Conservation (phyloP, 2,329 filamentous ascomycete genomes). For the Penicillium sp. region DNA sequence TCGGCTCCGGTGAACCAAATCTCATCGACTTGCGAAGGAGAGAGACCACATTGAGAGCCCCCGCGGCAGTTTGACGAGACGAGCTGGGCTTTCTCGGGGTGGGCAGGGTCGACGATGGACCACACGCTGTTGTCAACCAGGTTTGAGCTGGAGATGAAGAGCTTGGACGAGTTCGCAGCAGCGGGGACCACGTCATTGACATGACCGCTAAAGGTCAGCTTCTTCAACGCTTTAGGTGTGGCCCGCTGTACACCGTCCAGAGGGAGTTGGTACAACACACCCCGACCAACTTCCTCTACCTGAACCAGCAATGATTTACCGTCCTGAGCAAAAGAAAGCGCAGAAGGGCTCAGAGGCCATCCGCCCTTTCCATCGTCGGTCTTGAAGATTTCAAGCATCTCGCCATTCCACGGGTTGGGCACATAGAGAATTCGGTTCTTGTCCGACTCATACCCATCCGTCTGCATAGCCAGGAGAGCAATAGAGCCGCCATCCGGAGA, state of each 20-base stretch:
- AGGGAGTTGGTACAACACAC: slow-evolving; percentile 38
- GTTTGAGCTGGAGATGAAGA: slow-evolving; percentile 41
- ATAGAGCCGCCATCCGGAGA: slow-evolving; percentile 41
- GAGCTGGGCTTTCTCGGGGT: slow-evolving; percentile 23
- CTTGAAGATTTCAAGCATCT: slow-evolving; percentile 36
- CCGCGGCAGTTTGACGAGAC: slow-evolving; percentile 36
- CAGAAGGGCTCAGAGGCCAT: slow-evolving; percentile 41
- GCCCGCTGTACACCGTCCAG: slow-evolving; percentile 24
- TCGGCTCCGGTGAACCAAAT: slow-evolving; percentile 44
- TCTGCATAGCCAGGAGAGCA: slow-evolving; percentile 40
- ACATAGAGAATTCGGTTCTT: slow-evolving; percentile 42
- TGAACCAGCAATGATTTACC: slow-evolving; percentile 38
- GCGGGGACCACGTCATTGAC: slow-evolving; percentile 36
- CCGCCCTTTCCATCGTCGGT: slow-evolving; percentile 32
- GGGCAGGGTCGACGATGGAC: slow-evolving; percentile 35
- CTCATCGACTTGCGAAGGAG: slow-evolving; percentile 37
- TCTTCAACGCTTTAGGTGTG: slow-evolving; percentile 28
- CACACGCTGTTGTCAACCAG: slow-evolving; percentile 42
- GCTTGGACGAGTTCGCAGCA: slow-evolving; percentile 28
- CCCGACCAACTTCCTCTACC: slow-evolving; percentile 39
- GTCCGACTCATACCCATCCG: slow-evolving; percentile 44
- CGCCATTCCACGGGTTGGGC: slow-evolving; percentile 37
- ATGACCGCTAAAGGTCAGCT: slow-evolving; percentile 38
- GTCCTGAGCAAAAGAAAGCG: slow-evolving; percentile 38
- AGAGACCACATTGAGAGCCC: slow-evolving; percentile 39